Conservation (phyloP, 2,329 filamentous ascomycete genomes). For the Diaporthe citriasiana region DNA sequence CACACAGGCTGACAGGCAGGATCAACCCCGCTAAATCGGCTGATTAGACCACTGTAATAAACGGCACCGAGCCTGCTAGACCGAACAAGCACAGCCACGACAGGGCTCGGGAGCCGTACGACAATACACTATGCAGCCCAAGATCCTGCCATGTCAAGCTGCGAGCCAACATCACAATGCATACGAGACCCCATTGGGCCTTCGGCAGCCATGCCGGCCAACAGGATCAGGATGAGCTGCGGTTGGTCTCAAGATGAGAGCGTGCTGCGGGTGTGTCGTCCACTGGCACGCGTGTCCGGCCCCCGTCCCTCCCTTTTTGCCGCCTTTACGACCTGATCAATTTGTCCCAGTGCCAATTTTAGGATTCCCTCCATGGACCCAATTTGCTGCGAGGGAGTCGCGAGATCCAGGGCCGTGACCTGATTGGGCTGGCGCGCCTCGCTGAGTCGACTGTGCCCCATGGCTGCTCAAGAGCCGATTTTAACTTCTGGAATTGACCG, state of each 20-base stretch:
- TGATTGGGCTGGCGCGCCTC: background rate
- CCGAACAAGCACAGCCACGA: background rate
- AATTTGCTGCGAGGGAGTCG: conserved; percentile 27
- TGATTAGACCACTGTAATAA: background rate
- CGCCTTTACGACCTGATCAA: conserved; percentile 12
- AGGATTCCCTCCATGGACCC: conserved; percentile 6
- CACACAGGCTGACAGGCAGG: background rate
- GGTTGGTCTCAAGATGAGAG: conserved; percentile 12
- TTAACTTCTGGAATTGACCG: conserved; percentile 2
- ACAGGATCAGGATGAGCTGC: conserved; percentile 15
- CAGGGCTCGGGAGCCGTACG: background rate
- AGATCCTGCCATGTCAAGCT: conserved; percentile 20
- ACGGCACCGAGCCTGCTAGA: background rate
- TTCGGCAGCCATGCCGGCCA: background rate
- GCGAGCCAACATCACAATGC: conserved; percentile 2
- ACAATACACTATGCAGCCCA: conserved; percentile 13
- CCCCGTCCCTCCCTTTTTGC: conserved; percentile 18
- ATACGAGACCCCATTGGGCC: conserved; percentile 6
- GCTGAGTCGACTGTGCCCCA: conserved; percentile 21
- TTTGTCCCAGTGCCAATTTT: conserved; percentile 20
- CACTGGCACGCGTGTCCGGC: background rate
- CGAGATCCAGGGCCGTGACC: background rate
- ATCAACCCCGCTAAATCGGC: background rate
- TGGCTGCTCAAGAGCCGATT: background rate
- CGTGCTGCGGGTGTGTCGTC: background rate